Percentiles rank a stretch among this genome's conserved stretches.
Conservation (phyloP, 768 basidiomycete genomes). For the Suillus spraguei region DNA sequence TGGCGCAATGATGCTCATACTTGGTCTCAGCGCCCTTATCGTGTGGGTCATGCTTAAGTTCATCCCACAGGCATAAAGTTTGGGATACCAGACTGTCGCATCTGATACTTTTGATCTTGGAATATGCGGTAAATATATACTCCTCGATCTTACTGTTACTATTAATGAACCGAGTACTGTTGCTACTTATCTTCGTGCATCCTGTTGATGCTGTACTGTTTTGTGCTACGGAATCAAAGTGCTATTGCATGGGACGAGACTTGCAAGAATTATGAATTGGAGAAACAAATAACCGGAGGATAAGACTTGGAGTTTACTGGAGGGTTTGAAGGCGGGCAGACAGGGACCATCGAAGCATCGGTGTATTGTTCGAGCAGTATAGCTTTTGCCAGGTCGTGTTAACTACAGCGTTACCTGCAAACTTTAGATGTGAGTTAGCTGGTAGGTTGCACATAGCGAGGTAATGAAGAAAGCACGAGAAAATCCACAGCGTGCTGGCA, state of each 20-base stretch:
- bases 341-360: background rate
- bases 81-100: background rate
- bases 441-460: background rate
- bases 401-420: background rate
- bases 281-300: background rate
- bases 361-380: background rate
- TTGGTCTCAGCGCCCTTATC: constrained; percentile 25
- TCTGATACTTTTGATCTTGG: background rate
- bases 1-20: constrained; percentile 29
- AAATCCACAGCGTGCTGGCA: background rate
- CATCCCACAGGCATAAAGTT: background rate
- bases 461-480: background rate
- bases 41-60: constrained; percentile 27
- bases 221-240: background rate
- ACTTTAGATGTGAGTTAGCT: background rate
- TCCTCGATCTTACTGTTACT: background rate
- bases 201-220: background rate
- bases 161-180: background rate
- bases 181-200: background rate
- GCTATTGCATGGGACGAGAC: background rate
- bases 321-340: background rate
- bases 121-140: background rate
- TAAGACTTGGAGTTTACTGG: background rate
- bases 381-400: no score
- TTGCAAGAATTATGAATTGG: background rate